Evolutionary conservation across 2,329 filamentous ascomycete species (phyloP), one percentile per base, ranked within the genome.

Genomic region (Fusarium dlaminii): DNA sequence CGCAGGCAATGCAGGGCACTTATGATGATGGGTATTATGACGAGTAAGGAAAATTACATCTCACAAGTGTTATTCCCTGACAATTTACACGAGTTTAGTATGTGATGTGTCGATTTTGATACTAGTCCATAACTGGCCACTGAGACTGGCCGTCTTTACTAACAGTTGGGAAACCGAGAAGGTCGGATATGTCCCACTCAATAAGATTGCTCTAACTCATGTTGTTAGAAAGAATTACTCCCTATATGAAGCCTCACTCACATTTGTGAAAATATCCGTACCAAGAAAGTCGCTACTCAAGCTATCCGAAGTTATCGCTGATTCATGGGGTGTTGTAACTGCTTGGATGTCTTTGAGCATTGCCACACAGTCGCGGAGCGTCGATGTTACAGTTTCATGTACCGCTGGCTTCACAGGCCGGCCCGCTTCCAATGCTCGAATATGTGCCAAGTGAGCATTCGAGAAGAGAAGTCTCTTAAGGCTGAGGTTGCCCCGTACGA

Each of bases 1-100:
- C 90, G 20, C 90, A 92, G 81, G 86, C 87, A 61, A 85, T 90
- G 77, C 84, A 87, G 75, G 89, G 89, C 8, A 82, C 81, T n/a
- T 90, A 89, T 77, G 86, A 90, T 77, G 86, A 90, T 72, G 85
- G 84, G 48, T 86, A 87, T 74, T 88, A 87, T 79, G 88, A 89
- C 64, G 86, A 88, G 48, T 78, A 62, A 66, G 39, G 55, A 66
- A 39, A 59, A 7, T 27, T 46, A 22, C 46, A n/a, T 49, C 39
- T 29, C 32, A 12, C 22, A 15, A 24, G 13, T 42, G 27, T 20
- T 24, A 3, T 46, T 37, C 24, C 34, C 14, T 24, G 18, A 40
- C 27, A 30, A 15, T 27, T 30, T 14, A 8, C 36, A 32, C 36
- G 17, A 24, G 12, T 15, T 32, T 8, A 11, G 34, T 29, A 6